These are phyloP conservation scores for Sarocladium brachiariae DNA, from an alignment of 2,329 filamentous ascomycete genomes.

Conservation along the genomic window DNA sequence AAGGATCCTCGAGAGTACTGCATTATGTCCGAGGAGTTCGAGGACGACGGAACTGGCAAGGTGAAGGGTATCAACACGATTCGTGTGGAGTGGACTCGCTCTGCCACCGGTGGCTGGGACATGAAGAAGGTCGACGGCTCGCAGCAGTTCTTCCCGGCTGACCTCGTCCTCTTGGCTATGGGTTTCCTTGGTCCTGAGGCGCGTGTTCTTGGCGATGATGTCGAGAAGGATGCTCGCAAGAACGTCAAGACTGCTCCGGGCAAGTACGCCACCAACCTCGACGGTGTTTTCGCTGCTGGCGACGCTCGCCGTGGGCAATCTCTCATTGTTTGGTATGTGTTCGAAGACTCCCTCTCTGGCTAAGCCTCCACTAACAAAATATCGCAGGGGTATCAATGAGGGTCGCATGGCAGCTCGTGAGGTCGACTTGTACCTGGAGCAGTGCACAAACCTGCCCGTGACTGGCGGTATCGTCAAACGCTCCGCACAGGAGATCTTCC, in stretches of 20 bases:
- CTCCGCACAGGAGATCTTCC: constrained; percentile 64
- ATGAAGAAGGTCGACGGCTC: constrained; percentile 96
- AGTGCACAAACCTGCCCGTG: constrained; percentile 72
- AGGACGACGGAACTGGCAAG: constrained; percentile 77
- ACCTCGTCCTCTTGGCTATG: constrained; percentile 92
- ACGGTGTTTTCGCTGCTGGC: constrained; percentile 87
- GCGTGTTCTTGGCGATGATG: constrained; percentile 74
- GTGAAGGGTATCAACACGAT: constrained; percentile 96
- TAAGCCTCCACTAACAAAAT: constrained; percentile 24
- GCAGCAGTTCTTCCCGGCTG: constrained; percentile 93
- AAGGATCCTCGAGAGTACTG: constrained; percentile 95
- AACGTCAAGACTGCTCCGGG: constrained; percentile 91
- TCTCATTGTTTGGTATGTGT: constrained; percentile 82
- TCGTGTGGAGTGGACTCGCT: constrained; percentile 94
- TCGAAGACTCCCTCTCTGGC: neutral
- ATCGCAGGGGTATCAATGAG: constrained; percentile 83
- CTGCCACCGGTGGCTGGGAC: constrained; percentile 84
- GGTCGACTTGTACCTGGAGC: constrained; percentile 80
- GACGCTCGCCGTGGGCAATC: constrained; percentile 94
- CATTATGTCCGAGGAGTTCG: constrained; percentile 97
- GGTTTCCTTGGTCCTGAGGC: constrained; percentile 94
- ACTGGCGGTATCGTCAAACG: constrained; percentile 90
- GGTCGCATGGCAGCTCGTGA: constrained; percentile 88
- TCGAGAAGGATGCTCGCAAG: constrained; percentile 88
- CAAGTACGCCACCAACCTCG: constrained; percentile 80